phyloP scores from a whole-genome alignment of 2,329 filamentous ascomycete species.

The Scopulariopsis brevicaulis region DNA sequence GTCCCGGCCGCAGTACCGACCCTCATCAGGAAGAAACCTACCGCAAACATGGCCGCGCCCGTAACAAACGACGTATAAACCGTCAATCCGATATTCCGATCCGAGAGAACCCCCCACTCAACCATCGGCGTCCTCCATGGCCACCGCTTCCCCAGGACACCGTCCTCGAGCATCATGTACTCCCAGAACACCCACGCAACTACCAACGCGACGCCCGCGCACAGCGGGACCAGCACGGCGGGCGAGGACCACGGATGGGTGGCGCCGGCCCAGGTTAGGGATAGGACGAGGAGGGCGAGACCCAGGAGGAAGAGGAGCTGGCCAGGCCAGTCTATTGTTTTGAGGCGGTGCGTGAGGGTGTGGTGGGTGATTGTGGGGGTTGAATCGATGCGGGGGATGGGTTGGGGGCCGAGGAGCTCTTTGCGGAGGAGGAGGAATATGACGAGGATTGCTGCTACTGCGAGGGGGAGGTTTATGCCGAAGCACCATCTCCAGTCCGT shows the following conservation, averaged over 20 bases:
- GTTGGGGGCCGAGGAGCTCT: constrained; percentile 43
- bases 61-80: constrained; percentile 49
- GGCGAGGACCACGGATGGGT: constrained; percentile 38
- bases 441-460: constrained; percentile 35
- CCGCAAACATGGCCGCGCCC: constrained; percentile 41
- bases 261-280: constrained; percentile 43
- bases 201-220: constrained; percentile 29
- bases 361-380: constrained; percentile 18
- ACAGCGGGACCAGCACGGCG: constrained; percentile 35
- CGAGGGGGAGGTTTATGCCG: constrained; percentile 48
- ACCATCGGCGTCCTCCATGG: constrained; percentile 51
- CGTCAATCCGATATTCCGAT: constrained; percentile 49
- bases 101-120: constrained; percentile 44
- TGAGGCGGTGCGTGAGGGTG: constrained; percentile 31
- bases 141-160: constrained; percentile 31
- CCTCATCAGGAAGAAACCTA: constrained; percentile 12
- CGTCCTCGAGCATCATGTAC: constrained; percentile 39
- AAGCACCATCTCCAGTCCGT: constrained; percentile 58
- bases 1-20: background rate
- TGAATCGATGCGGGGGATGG: constrained; percentile 31
- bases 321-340: constrained; percentile 44
- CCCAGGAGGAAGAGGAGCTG: constrained; percentile 44
- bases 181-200: constrained; percentile 36
- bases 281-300: constrained; percentile 40
- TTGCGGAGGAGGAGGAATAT: constrained; percentile 45